Base-by-base conservation (phyloP, 2,329 filamentous ascomycete genomes). In the Pezicula carpinea region DNA sequence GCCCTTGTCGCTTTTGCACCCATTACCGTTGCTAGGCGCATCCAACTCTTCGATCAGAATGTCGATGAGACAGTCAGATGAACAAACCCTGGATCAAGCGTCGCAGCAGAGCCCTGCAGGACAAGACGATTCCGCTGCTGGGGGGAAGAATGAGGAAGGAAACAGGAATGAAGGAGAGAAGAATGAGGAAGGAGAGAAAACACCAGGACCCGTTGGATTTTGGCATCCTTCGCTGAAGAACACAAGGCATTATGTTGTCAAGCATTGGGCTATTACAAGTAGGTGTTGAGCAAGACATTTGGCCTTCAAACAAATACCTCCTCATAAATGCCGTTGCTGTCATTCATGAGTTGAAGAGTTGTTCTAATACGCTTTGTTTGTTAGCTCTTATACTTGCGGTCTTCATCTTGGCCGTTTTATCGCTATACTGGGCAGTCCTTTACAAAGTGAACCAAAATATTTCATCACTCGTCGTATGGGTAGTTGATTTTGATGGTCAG, bases 401-500 rank as follows among this genome's bases (percentile, higher is more conserved):
- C 4, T 82, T 81, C 55, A 76, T 83, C 39, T 61, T 83, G 5
- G 65, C 54, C 10, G 69, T 82, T 4, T 59, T 85, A 0, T 82
- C 77, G 0, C 63, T 85, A 3, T 84, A 79, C 64, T 85, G 80
- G 80, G 80, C 67, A 0, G 73, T 75, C 0, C 73, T 84, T 17
- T 79, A 69, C 56, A 57, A 69, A 13, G 69, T 76, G 0, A 68
- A 80, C 10, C 54, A 66, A 38, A 79, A 77, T 44, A 61, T 76
- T 18, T 66, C 61, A 0, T 59, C 65, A 0, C 63, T 85, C 3
- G 69, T 67, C 2, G 69, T 85, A 6, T 76, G 75, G 54, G 73
- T 85, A 1, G 80, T 85, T 29, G 79, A 83, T 59, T 83, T 85
- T 50, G 82, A 85, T 58, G 75, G 74, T 6, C 69, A 71, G 47